Conservation (phyloP, 2,329 filamentous ascomycete genomes). For the Fusarium sp. region DNA sequence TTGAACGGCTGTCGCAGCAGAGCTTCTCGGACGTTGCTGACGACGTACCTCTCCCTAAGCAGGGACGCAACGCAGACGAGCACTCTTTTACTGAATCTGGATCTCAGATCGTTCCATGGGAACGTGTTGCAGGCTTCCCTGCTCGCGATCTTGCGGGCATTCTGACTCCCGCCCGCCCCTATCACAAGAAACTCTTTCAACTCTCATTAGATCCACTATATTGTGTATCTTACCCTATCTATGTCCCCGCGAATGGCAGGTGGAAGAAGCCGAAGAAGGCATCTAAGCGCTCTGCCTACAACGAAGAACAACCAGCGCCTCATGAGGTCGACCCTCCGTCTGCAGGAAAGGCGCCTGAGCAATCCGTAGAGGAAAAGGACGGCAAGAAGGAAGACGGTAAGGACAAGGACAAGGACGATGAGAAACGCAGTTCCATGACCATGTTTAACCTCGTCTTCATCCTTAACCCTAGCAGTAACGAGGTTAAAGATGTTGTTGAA, state of each 20-base stretch:
- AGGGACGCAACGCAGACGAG: constrained; percentile 62
- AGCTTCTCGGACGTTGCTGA: constrained; percentile 48
- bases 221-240: constrained; percentile 85
- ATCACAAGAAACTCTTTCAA: constrained; percentile 85
- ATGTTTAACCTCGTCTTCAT: constrained; percentile 99
- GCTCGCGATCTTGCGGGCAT: constrained; percentile 84
- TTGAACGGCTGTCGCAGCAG: constrained; percentile 57
- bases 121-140: constrained; percentile 77
- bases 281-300: constrained; percentile 51
- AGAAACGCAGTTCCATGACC: constrained; percentile 78
- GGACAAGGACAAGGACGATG: constrained; percentile 55
- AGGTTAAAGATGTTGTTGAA: constrained; percentile 79
- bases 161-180: constrained; percentile 77
- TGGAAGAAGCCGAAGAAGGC: constrained; percentile 76
- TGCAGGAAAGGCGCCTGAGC: constrained; percentile 41
- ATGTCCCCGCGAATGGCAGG: constrained; percentile 78
- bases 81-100: constrained; percentile 65
- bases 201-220: constrained; percentile 81
- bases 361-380: constrained; percentile 41
- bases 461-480: constrained; percentile 79
- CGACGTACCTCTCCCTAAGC: constrained; percentile 54
- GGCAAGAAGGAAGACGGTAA: constrained; percentile 44
- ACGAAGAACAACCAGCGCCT: constrained; percentile 44
- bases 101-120: constrained; percentile 71
- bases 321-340: constrained; percentile 43